A percentile compares a stretch with the other conserved stretches of the same genome.
phyloP scores from a whole-genome alignment of 352 stramenopile genomes.

The Pythium insidiosum region DNA sequence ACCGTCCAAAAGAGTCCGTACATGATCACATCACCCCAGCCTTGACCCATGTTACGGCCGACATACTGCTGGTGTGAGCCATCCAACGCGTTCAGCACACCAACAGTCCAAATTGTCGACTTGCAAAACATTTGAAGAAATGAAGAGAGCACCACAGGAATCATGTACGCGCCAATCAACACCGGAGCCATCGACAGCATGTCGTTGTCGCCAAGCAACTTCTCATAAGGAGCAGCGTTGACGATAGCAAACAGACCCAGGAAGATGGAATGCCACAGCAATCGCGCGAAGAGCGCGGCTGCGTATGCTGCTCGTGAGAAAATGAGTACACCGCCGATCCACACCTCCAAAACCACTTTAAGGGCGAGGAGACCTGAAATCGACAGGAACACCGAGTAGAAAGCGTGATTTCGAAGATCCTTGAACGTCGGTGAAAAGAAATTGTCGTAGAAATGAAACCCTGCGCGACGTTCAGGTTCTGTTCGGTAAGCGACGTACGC shows the following conservation, averaged over 20 bases:
- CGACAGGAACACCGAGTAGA: constrained; percentile 68
- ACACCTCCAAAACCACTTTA: constrained; percentile 79
- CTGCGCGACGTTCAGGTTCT: constrained; percentile 37
- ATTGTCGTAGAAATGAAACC: constrained; percentile 64
- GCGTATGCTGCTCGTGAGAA: constrained; percentile 56
- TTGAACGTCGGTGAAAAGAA: constrained; percentile 58
- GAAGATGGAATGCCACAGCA: constrained; percentile 80
- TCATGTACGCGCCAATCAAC: constrained; percentile 47
- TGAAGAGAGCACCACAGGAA: constrained; percentile 44
- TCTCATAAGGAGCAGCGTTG: constrained; percentile 61
- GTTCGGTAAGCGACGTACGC: constrained; percentile 75
- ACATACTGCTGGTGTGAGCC: constrained; percentile 74
- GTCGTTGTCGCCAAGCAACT: constrained; percentile 40
- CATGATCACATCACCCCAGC: constrained; percentile 47
- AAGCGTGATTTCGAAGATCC: constrained; percentile 67
- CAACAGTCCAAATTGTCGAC: constrained; percentile 40
- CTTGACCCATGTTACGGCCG: constrained; percentile 69
- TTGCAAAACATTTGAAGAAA: constrained; percentile 65
- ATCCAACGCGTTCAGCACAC: constrained; percentile 56
- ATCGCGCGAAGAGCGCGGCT: constrained; percentile 45
- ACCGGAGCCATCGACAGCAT: constrained; percentile 54
- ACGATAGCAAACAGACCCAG: constrained; percentile 67
- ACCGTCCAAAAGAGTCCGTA: constrained; percentile 77
- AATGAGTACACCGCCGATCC: constrained; percentile 70
- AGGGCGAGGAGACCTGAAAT: constrained; percentile 46